Evolutionary conservation across 2,329 filamentous ascomycete genomes (phyloP).

Genomic region (Fusarium sp.): DNA sequence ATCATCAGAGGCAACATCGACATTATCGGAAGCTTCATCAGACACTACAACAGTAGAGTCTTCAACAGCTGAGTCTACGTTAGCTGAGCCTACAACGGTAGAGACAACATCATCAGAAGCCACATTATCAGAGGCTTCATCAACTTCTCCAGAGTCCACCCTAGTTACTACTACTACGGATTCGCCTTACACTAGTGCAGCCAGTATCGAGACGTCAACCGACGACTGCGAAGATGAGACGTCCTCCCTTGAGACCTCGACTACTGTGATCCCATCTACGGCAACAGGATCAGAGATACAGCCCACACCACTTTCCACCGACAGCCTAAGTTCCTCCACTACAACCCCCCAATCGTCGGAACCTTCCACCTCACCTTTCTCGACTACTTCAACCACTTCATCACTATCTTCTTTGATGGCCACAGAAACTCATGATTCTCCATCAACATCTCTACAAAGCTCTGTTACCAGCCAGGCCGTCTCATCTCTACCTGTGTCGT

Average conservation of each 20-base stretch:
- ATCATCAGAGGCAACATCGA: no score
- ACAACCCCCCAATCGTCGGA: background rate
- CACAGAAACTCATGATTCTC: background rate
- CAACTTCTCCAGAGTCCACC: background rate
- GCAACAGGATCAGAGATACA: background rate
- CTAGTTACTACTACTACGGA: background rate
- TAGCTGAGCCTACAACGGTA: background rate
- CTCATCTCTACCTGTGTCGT: background rate
- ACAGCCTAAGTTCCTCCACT: fast-evolving
- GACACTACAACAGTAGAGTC: background rate
- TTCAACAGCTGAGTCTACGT: background rate
- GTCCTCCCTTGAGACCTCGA: background rate
- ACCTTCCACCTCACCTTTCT: background rate
- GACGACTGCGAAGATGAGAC: background rate
- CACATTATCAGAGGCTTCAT: background rate
- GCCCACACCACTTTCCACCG: background rate
- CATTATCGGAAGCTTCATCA: background rate
- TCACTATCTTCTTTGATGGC: background rate
- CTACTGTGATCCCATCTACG: background rate
- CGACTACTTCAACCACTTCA: background rate
- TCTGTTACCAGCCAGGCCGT: background rate
- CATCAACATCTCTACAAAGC: background rate
- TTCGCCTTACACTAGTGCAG: background rate
- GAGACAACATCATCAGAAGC: background rate
- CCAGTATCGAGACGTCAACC: background rate